These are phyloP conservation scores for Candida tammaniensis DNA, from an alignment of 805 yeast genomes.

Conservation along the genomic window DNA sequence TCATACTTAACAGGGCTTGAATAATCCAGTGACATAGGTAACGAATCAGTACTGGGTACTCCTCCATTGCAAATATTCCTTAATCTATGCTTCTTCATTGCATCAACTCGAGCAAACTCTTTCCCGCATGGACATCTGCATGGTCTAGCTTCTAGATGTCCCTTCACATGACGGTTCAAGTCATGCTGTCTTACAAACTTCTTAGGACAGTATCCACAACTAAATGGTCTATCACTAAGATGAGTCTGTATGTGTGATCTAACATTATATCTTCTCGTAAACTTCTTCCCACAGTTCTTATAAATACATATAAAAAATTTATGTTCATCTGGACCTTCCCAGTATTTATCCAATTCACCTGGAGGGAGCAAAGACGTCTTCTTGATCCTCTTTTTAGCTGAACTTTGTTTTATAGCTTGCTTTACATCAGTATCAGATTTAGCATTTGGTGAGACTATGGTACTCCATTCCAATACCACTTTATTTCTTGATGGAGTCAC, in stretches of 20 bases:
- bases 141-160: constrained; percentile 72
- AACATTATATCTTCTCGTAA: constrained; percentile 86
- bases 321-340: constrained; percentile 74
- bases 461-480: constrained; percentile 41
- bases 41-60: no score
- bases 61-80: constrained; percentile 86
- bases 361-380: constrained; percentile 76
- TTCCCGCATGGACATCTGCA: constrained; percentile 89
- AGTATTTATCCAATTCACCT: constrained; percentile 81
- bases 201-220: constrained; percentile 74
- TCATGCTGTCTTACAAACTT: constrained; percentile 96
- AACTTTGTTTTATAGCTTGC: constrained; percentile 41
- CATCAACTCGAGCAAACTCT: constrained; percentile 86
- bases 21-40: no score
- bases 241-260: constrained; percentile 97
- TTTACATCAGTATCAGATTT: constrained; percentile 20
- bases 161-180: constrained; percentile 81
- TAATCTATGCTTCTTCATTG: constrained; percentile 74
- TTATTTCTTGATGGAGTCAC: constrained; percentile 33
- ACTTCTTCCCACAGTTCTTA: constrained; percentile 75
- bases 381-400: constrained; percentile 48
- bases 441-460: constrained; percentile 39
- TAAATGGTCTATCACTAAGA: constrained; percentile 88
- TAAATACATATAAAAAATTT: constrained; percentile 73
- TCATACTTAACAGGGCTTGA: constrained; percentile 2